phyloP scores from a whole-genome alignment of 352 stramenopile species.

The Phytopythium delawarense region DNA sequence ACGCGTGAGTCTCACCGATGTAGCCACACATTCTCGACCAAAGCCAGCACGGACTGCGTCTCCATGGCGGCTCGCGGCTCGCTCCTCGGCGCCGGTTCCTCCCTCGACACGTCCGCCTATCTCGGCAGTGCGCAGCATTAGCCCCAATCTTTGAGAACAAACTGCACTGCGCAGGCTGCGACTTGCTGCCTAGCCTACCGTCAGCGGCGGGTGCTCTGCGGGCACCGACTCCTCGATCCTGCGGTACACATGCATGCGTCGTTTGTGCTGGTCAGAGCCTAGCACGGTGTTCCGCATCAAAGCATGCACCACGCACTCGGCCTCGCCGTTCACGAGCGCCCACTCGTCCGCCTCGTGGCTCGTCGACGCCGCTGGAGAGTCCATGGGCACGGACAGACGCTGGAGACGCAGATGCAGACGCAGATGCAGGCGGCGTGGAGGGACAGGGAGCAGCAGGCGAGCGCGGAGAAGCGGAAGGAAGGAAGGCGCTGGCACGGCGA shows the following conservation, averaged over 20 bases:
- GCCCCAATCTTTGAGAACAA: too few species aligned
- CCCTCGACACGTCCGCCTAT: background rate
- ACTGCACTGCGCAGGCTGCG: too few species aligned
- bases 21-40: background rate
- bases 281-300: too few species aligned
- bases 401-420: background rate
- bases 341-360: slow-evolving; percentile 43
- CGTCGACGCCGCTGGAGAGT: background rate
- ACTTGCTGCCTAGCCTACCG: background rate
- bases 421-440: background rate
- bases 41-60: background rate
- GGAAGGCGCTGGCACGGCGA: background rate
- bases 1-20: background rate
- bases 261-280: too few species aligned
- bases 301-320: slow-evolving; percentile 35
- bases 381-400: background rate
- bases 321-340: slow-evolving; percentile 63
- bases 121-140: background rate
- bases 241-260: background rate
- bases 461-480: background rate
- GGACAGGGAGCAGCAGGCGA: background rate
- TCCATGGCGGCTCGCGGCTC: background rate
- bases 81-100: background rate
- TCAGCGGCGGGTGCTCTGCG: slow-evolving; percentile 4
- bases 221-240: slow-evolving; percentile 44